A percentile compares a stretch with the other conserved stretches of the same genome.
Evolutionary conservation across 2,329 filamentous ascomycete species (phyloP).

Genomic region (Amylocarpus encephaloides): DNA sequence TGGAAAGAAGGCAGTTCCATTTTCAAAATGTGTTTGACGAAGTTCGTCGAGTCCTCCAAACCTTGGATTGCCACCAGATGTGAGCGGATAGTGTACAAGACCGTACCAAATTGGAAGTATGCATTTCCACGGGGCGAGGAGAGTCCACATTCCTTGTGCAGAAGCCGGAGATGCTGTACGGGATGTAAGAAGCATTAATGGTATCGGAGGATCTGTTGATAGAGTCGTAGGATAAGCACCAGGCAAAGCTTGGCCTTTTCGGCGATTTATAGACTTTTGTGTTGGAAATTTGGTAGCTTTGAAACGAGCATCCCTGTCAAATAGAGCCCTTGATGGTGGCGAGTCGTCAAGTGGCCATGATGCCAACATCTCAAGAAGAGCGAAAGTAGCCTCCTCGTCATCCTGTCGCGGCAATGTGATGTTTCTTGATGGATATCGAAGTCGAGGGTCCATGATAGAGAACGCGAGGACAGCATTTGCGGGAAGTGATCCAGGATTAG

Average conservation of each 20-base stretch:
- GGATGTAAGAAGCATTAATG: conserved; percentile 63
- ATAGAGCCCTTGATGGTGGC: conserved; percentile 49
- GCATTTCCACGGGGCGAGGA: conserved; percentile 87
- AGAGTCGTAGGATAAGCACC: conserved; percentile 55
- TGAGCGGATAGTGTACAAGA: conserved; percentile 74
- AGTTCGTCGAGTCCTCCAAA: conserved; percentile 78
- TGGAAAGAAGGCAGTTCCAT: conserved; percentile 74
- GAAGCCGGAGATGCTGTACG: conserved; percentile 42
- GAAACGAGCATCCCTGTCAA: conserved; percentile 61
- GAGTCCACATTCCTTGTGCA: conserved; percentile 67
- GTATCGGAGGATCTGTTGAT: conserved; percentile 66
- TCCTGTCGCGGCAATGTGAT: conserved; percentile 37
- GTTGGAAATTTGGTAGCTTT: conserved; percentile 60
- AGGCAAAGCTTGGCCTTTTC: conserved; percentile 57
- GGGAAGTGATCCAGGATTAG: conserved; percentile 65
- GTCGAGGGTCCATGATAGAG: conserved; percentile 68
- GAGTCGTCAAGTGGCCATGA: conserved; percentile 59
- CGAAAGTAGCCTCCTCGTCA: conserved; percentile 31
- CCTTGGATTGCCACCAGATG: conserved; percentile 70
- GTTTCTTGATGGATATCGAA: conserved; percentile 66
- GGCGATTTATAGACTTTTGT: conserved; percentile 75
- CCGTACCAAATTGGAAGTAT: conserved; percentile 80
- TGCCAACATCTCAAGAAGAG: conserved; percentile 55
- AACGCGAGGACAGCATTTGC: conserved; percentile 66
- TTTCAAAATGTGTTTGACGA: conserved; percentile 76